These are phyloP conservation scores for Thinopyrum elongatum DNA, from an alignment of 176 grass and related monocot species.

Conservation along the genomic window DNA sequence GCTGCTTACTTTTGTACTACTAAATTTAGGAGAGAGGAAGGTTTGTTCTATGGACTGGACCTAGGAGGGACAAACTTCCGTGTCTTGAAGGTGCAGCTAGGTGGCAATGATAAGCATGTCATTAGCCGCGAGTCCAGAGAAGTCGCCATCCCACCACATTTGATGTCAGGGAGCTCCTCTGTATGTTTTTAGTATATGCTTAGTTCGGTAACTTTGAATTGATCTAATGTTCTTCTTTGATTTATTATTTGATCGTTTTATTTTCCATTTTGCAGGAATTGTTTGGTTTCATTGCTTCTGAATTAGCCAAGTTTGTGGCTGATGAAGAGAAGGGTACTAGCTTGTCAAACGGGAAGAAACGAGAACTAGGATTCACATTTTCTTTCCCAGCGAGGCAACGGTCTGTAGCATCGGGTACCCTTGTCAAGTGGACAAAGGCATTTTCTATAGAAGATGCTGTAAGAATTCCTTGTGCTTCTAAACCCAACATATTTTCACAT, in stretches of 20 bases:
- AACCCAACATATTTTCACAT: not conserved
- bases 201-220: not conserved
- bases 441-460: constrained; percentile 83
- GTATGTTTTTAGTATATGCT: constrained; percentile 24
- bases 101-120: constrained; percentile 52
- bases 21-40: constrained; percentile 55
- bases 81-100: constrained; percentile 55
- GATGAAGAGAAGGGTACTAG: constrained; percentile 42
- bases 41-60: constrained; percentile 80
- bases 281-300: constrained; percentile 81
- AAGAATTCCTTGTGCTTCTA: constrained; percentile 17
- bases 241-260: constrained; percentile 1
- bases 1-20: not conserved
- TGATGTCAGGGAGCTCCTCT: constrained; percentile 73
- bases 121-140: constrained; percentile 46
- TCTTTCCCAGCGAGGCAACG: constrained; percentile 89
- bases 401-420: constrained; percentile 66
- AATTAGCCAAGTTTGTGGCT: constrained; percentile 63
- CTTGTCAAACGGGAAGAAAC: constrained; percentile 33
- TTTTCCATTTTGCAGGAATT: constrained; percentile 48
- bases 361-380: constrained; percentile 87
- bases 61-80: constrained; percentile 95
- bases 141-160: constrained; percentile 46
- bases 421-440: constrained; percentile 92
- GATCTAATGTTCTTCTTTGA: not conserved